Evolutionary conservation across 192 early-diverging fungal species (phyloP).

Genomic region (Coemansia sp.): DNA sequence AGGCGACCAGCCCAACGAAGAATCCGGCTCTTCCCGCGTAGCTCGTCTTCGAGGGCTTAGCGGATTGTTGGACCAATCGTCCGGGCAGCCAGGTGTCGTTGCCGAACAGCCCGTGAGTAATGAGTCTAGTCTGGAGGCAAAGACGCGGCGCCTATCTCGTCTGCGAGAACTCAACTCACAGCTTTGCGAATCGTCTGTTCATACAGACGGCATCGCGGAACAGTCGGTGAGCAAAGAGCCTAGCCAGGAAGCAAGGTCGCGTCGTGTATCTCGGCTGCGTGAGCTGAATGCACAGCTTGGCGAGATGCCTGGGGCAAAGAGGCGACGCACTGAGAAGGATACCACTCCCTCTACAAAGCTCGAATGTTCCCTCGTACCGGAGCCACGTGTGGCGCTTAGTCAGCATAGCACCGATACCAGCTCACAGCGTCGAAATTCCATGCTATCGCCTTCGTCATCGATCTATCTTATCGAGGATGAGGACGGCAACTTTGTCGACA

Average conservation of each 20-base stretch:
- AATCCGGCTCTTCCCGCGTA: background rate
- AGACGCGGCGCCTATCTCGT: background rate
- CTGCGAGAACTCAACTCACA: background rate
- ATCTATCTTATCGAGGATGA: slow-evolving; percentile 5
- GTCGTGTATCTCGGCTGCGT: background rate
- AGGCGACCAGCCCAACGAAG: background rate
- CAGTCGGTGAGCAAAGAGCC: background rate
- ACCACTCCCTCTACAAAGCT: background rate
- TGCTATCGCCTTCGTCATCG: background rate
- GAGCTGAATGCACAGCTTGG: no score
- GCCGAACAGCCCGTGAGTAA: background rate
- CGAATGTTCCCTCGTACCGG: no score
- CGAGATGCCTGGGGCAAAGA: background rate
- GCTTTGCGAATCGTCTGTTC: background rate
- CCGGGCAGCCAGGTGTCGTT: background rate
- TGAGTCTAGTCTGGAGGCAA: background rate
- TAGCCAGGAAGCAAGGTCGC: background rate
- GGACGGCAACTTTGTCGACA: slow-evolving; percentile 4
- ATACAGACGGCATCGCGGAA: background rate
- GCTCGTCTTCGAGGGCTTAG: background rate
- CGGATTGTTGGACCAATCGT: background rate
- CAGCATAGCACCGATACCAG: background rate
- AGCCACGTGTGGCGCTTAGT: background rate
- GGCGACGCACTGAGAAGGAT: background rate
- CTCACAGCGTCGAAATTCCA: background rate